Percentiles rank a stretch among this genome's conserved stretches.
phyloP scores from a whole-genome alignment of 2,329 filamentous ascomycete genomes.

The Cordyceps fumosorosea region DNA sequence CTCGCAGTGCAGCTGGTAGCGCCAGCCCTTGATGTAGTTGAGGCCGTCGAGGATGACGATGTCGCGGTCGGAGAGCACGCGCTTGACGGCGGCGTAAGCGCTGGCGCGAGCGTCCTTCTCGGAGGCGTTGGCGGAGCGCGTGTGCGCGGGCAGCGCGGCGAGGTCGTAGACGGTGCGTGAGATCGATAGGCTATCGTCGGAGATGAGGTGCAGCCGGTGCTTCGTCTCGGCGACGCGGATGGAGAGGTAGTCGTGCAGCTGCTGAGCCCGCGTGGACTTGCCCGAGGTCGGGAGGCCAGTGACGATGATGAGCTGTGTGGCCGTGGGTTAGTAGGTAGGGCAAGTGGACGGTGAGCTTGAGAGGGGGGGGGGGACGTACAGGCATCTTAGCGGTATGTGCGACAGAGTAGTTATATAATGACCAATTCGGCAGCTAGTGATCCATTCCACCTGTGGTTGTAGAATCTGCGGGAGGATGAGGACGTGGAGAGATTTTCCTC shows the following conservation, averaged over 20 bases:
- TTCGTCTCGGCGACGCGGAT: conserved; percentile 45
- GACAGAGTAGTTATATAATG: neutral
- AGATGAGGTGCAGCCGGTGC: conserved; percentile 67
- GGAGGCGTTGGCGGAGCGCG: conserved; percentile 63
- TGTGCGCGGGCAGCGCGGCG: conserved; percentile 45
- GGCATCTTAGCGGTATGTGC: neutral
- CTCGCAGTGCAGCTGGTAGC: conserved; percentile 81
- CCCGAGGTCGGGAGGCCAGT: conserved; percentile 62
- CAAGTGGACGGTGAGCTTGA: neutral
- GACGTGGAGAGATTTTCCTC: neutral
- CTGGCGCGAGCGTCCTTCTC: conserved; percentile 78
- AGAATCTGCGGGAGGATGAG: neutral
- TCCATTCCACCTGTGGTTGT: neutral
- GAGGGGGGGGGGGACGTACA: neutral
- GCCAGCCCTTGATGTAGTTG: conserved; percentile 87
- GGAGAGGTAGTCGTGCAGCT: conserved; percentile 60
- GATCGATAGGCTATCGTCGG: conserved; percentile 64
- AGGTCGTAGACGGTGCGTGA: conserved; percentile 66
- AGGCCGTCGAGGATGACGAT: conserved; percentile 74
- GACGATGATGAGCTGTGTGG: conserved; percentile 55
- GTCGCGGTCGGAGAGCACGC: conserved; percentile 62
- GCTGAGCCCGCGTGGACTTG: conserved; percentile 58
- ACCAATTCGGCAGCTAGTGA: neutral
- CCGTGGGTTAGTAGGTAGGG: neutral
- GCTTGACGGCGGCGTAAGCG: conserved; percentile 72